Evolutionary conservation across 257 asterid genomes (phyloP), one percentile per base, ranked within the genome.

Genomic region (Catharanthus roseus): DNA sequence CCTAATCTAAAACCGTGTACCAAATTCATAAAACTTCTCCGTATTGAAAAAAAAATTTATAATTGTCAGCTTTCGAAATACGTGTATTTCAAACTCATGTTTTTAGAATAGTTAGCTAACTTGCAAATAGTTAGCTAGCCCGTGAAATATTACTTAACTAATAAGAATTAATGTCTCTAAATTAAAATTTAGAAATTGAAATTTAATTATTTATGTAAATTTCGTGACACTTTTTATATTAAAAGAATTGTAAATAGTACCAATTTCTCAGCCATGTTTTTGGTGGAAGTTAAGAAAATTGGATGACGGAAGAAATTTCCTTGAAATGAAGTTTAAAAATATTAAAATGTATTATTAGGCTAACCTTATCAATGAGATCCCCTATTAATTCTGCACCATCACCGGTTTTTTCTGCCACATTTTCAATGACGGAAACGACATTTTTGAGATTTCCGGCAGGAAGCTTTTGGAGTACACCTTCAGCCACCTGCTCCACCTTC

Each of bases 331-430:
- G 10, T 42, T 42, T 7, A 38, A 38, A 38, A 38, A 38, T 3
- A 44, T 42, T 34, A 66, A 66, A 19, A 21, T 15, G 42, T 44
- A 12, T 44, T 65, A 23, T 65, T 18, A 21, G 39, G 11, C 36
- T 56, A 24, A 80, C 84, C 84, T 76, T 76, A 31, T 80, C 84
- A 15, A 80, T 80, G 62, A 73, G 12, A 39, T 76, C 74, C 16
- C 66, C 76, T 21, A 73, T 11, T 3, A 23, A 1, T 68, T 80
- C 78, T 10, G 84, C 70, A 26, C 42, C 10, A 23, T 73, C 73
- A 31, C 45, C 81, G 7, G 74, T 63, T 31, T 29, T 61, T 65
- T 76, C 78, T 0, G 84, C 84, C 31, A 73, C 34, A 36, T 64
- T 29, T 62, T 80, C 84, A 18, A 80, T 8, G 6, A 39, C 44